Evolutionary conservation across 345 rosid genomes (phyloP).

Genomic region (Brassica rapa): DNA sequence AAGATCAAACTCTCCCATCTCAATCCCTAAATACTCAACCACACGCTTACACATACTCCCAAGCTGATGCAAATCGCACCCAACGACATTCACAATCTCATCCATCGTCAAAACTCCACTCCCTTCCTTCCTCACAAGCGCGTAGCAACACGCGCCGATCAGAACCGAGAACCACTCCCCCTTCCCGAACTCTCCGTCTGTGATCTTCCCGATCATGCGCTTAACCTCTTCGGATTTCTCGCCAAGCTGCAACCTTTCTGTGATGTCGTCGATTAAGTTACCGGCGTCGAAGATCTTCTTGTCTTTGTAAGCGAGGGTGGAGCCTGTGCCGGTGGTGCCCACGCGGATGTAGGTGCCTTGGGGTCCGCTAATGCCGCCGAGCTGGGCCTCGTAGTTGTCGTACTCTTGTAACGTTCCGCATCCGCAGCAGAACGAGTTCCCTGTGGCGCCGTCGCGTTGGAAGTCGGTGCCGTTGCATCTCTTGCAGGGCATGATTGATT

Average conservation of each 20-base stretch:
- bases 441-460: conserved; percentile 51
- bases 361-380: conserved; percentile 53
- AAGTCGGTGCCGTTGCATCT: conserved; percentile 51
- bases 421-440: conserved; percentile 43
- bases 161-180: conserved; percentile 72
- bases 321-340: conserved; percentile 65
- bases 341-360: conserved; percentile 55
- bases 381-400: conserved; percentile 52
- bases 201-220: conserved; percentile 49
- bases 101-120: conserved; percentile 50
- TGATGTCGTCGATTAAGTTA: conserved; percentile 45
- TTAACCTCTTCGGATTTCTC: conserved; percentile 37
- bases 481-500: conserved; percentile 47
- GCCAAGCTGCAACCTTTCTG: conserved; percentile 40
- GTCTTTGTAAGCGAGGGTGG: conserved; percentile 51
- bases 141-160: conserved; percentile 73
- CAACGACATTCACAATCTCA: conserved; percentile 48
- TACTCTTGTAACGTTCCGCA: conserved; percentile 53
- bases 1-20: conserved; percentile 56
- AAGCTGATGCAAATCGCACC: conserved; percentile 61
- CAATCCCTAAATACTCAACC: conserved; percentile 52
- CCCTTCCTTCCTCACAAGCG: conserved; percentile 51
- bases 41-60: conserved; percentile 74
- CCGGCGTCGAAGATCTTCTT: conserved; percentile 65
- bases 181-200: conserved; percentile 62